Conservation (phyloP, 2,329 filamentous ascomycete genomes). For the Chaetomium strumarium region DNA sequence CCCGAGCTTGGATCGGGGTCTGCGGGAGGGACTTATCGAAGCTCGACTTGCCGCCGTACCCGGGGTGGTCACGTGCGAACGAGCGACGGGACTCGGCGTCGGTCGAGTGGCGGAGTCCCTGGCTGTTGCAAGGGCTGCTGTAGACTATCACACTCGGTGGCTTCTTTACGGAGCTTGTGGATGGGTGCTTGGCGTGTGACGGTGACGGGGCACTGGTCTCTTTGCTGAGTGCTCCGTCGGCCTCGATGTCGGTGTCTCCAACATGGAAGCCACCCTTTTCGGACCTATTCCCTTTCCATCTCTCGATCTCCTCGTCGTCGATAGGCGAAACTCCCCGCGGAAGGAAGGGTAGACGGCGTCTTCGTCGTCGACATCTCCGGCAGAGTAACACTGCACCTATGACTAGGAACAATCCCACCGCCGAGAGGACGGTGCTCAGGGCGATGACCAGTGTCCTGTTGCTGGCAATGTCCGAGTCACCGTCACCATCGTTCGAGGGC, state of each 20-base stretch:
- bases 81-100: conserved; percentile 24
- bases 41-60: conserved; percentile 23
- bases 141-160: conserved; percentile 52
- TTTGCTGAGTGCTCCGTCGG: conserved; percentile 27
- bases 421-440: conserved; percentile 44
- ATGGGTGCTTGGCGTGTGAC: conserved; percentile 32
- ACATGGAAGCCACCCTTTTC: conserved; percentile 20
- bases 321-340: conserved; percentile 55
- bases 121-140: conserved; percentile 23
- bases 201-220: conserved; percentile 26
- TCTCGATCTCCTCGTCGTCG: conserved; percentile 59
- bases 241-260: conserved; percentile 18
- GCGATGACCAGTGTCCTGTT: conserved; percentile 44
- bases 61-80: conserved; percentile 12
- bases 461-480: conserved; percentile 21
- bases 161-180: conserved; percentile 36
- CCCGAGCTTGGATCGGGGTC: conserved; percentile 50
- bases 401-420: conserved; percentile 39
- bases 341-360: conserved; percentile 37
- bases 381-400: conserved; percentile 34
- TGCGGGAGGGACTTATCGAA: conserved; percentile 37
- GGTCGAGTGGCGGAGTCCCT: conserved; percentile 28
- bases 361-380: conserved; percentile 34
- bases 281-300: conserved; percentile 44
- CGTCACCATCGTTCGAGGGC: conserved; percentile 10